Evolutionary conservation across 2,329 filamentous ascomycete species (phyloP), one percentile per base, ranked within the genome.

Genomic region (Balansia obtecta): DNA sequence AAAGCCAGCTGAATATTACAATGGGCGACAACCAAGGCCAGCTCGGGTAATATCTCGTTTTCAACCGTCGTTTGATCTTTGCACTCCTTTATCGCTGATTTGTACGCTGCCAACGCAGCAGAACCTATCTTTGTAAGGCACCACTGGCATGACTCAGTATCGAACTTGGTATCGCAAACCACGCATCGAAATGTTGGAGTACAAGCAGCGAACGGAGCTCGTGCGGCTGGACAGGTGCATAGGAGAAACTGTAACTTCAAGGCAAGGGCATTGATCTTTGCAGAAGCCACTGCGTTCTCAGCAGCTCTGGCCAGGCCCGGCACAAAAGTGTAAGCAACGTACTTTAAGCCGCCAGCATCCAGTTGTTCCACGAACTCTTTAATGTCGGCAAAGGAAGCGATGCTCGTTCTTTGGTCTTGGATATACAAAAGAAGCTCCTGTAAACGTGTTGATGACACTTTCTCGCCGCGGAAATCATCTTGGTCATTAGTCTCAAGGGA

Each of bases 311-410:
- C 55, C 30, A 73, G 51, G 4, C 56, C 57, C 0, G 62, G 59
- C 4, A 71, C 52, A 45, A 71, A 64, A 1, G 64, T 53, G 7
- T 68, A 61, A 4, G 72, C 61, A 8, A 77, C 56, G 22, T 65
- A 58, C 41, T 64, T 65, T 8, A 71, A 56, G 7, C 75, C 73
- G 0, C 63, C 56, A 2, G 67, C 61, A 1, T 60, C 64, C 0
- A 80, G 65, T 18, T 62, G 59, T 40, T 71, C 67, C 3, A 73
- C 61, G 50, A 72, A 75, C 1, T 55, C 53, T 52, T 70, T 75
- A 40, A 76, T 56, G 46, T 76, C 74, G 34, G 71, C 68, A 50
- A 78, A 77, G 50, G 65, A 73, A 7, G 66, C 63, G 4, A 64
- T 59, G n/a, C 62, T 67, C 0, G 54, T 53, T n/a, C 59, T 62